Evolutionary conservation across 106 monocot genomes (phyloP), one percentile per base, ranked within the genome.

Genomic region (Allium sativum): DNA sequence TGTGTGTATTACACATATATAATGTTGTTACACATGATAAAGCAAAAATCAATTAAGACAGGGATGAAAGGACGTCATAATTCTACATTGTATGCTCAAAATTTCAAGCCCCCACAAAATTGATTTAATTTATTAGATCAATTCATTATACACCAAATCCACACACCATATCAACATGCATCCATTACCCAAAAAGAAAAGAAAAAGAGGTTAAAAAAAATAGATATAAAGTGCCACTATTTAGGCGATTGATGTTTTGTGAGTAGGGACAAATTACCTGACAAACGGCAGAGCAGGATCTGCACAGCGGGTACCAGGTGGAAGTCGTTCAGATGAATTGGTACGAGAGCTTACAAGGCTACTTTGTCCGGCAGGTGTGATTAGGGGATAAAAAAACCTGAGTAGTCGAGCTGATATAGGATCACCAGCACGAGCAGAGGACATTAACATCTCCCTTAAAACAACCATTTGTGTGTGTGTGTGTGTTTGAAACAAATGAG

Each of bases 231-330:
- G n/a, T 43, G 31, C 7, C 18, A n/a, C 44, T 60, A 42, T 44
- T 16, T 15, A 44, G 31, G 44, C 17, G 8, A 42, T 41, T 11
- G 13, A 58, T 31, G 40, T 2, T 16, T 44, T 60, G 42, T 44
- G 40, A 44, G 17, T 44, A 59, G 42, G 48, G 40, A 46, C 14
- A 46, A 63, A 15, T 54, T 87, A 61, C 98, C 98, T 92, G 57
- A 98, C 78, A 61, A 98, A 98, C 54, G 98, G 98, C 68, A 98
- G 98, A 1, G 86, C 86, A 65, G 88, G 88, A 81, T 98, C 98
- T 13, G 88, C 82, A 85, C 77, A 98, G 14, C 82, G 92, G 22
- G 98, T 98, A 44, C 88, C 88, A 48, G 73, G 69, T 61, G 92
- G 98, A 67, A 98, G 84, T 58, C 85, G 82, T 14, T 91, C 98